Percentiles rank a stretch among this genome's conserved stretches.
Conservation (phyloP, 1,284 basidiomycete genomes). For the Ustilago shanxiensis region DNA sequence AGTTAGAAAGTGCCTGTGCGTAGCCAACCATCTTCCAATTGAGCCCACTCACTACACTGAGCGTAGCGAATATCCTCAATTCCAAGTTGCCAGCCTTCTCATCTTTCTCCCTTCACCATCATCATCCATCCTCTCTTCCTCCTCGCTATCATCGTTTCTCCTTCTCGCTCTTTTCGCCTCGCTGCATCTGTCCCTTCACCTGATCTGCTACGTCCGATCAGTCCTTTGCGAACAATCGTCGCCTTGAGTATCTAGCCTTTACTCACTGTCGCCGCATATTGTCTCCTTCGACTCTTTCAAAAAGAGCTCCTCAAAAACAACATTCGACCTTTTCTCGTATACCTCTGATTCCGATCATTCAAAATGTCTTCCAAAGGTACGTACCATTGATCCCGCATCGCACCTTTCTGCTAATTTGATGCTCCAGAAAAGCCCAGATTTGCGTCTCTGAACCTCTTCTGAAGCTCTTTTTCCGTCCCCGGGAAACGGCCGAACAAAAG, state of each 20-base stretch:
- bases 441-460: too few relatives aligned
- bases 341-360: slow-evolving; percentile 23
- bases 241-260: slow-evolving; percentile 57
- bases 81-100: not conserved
- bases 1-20: slow-evolving; percentile 10
- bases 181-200: slow-evolving; percentile 2
- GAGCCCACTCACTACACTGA: too few relatives aligned
- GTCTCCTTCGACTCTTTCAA: slow-evolving; percentile 10
- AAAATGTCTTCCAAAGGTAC: slow-evolving; percentile 60
- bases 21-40: not conserved
- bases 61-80: slow-evolving; percentile 12
- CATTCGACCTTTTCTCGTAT: slow-evolving; percentile 5
- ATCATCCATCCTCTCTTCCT: slow-evolving; percentile 20
- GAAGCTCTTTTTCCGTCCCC: too few relatives aligned
- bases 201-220: slow-evolving; percentile 23
- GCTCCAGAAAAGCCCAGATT: not conserved
- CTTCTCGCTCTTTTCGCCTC: slow-evolving; percentile 3
- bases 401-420: not conserved
- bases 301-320: slow-evolving; percentile 7
- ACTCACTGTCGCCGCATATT: slow-evolving; percentile 43
- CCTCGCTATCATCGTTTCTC: slow-evolving; percentile 17
- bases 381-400: slow-evolving; percentile 6
- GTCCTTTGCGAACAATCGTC: slow-evolving; percentile 22
- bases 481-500: not conserved
- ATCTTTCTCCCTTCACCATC: slow-evolving; percentile 12